A percentile compares a stretch with the other conserved stretches of the same genome.
Conservation (phyloP, 768 basidiomycete genomes). For the Suillus variegatus region DNA sequence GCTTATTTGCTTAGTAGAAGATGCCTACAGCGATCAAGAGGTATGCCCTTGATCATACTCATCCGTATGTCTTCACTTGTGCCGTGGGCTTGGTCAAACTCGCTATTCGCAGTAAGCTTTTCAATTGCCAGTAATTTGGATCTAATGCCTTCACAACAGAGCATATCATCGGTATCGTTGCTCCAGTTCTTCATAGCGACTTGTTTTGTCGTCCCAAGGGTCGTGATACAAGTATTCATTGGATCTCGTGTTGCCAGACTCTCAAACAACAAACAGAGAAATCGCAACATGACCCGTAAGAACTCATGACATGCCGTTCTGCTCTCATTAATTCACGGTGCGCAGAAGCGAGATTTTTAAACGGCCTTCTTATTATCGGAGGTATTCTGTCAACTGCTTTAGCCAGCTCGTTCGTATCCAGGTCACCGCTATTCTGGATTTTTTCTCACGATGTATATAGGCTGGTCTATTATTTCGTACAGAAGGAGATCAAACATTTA, state of each 20-base stretch:
- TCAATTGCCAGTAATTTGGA: constrained; percentile 3
- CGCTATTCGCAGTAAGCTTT: constrained; percentile 71
- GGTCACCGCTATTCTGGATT: constrained; percentile 8
- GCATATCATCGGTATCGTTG: constrained; percentile 70
- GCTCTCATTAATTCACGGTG: constrained; percentile 13
- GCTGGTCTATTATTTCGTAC: constrained; percentile 65
- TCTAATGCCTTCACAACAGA: constrained; percentile 39
- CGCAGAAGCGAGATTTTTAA: constrained; percentile 64
- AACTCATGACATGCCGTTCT: not conserved
- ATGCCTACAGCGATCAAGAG: constrained; percentile 59
- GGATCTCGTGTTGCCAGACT: constrained; percentile 72
- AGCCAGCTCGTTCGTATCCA: constrained; percentile 62
- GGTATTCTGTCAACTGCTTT: constrained; percentile 57
- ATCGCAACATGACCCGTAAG: constrained; percentile 68
- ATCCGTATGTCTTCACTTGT: constrained; percentile 82
- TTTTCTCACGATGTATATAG: constrained; percentile 36
- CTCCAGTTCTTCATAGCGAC: constrained; percentile 81
- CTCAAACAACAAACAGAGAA: constrained; percentile 73
- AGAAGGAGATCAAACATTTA: constrained; percentile 57
- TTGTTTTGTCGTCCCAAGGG: constrained; percentile 66
- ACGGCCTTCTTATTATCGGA: constrained; percentile 55
- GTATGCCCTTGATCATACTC: constrained; percentile 78
- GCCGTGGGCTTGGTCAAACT: constrained; percentile 84
- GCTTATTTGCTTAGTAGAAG: not conserved
- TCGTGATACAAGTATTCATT: constrained; percentile 73